A percentile compares a stretch with the other conserved stretches of the same genome.
These are phyloP conservation scores for Puccinia horiana DNA, from an alignment of 1,284 basidiomycete genomes.

Conservation along the genomic window DNA sequence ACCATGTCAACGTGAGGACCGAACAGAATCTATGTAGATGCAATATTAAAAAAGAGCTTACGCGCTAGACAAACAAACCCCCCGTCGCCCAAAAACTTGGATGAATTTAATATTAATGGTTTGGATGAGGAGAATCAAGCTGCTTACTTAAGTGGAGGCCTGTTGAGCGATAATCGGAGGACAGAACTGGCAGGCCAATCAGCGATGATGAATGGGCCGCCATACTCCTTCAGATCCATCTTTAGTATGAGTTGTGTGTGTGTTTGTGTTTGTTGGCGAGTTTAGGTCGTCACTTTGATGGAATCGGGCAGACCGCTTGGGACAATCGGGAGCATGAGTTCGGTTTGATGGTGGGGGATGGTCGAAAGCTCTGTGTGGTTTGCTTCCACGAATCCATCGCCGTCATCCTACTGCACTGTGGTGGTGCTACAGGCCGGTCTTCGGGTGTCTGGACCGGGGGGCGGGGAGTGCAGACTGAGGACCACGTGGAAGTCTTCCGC, in stretches of 20 bases:
- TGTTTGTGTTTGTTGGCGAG: background rate
- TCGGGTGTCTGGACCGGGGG: no score
- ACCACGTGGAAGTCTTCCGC: no score
- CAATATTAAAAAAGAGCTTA: background rate
- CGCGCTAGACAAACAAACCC: background rate
- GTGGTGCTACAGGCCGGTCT: no score
- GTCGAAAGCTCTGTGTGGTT: no score
- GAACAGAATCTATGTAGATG: background rate
- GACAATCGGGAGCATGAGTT: no score
- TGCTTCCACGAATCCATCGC: no score
- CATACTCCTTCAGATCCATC: slow-evolving; percentile 21
- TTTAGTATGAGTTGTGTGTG: no score
- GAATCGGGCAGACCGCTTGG: background rate
- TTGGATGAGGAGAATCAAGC: background rate
- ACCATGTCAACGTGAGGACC: background rate
- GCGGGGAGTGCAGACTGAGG: no score
- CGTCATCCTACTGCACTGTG: no score
- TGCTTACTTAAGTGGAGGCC: slow-evolving; percentile 43
- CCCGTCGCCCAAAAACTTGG: background rate
- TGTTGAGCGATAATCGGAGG: slow-evolving; percentile 28
- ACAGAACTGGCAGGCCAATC: slow-evolving; percentile 34
- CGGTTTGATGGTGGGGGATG: no score
- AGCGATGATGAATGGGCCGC: slow-evolving; percentile 26
- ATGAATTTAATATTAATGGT: background rate
- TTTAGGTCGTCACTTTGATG: background rate